Evolutionary conservation across 768 basidiomycete species (phyloP).

Genomic region (Galerina sulciceps): DNA sequence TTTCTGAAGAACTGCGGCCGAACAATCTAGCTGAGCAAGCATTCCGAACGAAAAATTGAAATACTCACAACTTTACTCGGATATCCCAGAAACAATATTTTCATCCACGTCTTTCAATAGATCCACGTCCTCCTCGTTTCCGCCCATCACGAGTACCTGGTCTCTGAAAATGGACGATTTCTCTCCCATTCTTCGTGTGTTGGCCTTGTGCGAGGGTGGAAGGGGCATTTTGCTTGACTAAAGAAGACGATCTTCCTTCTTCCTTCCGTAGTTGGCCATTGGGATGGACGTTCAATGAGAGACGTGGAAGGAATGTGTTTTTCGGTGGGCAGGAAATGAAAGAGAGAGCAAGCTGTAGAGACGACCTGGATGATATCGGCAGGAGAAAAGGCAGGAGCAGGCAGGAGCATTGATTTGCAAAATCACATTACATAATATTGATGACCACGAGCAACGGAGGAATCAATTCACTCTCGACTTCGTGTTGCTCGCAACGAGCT

Average conservation of each 20-base stretch:
- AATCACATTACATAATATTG: too few relatives aligned
- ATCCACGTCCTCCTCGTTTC: constrained; percentile 50
- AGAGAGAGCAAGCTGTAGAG: too few relatives aligned
- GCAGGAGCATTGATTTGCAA: too few relatives aligned
- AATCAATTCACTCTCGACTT: too few relatives aligned
- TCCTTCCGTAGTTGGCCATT: constrained; percentile 23
- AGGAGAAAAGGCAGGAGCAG: too few relatives aligned
- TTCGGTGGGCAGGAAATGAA: too few relatives aligned
- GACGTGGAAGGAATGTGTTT: background rate
- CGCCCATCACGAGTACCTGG: constrained; percentile 47
- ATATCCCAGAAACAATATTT: constrained; percentile 29
- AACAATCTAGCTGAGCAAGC: constrained; percentile 28
- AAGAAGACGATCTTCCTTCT: constrained; percentile 3
- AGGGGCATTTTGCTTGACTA: background rate
- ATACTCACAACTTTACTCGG: constrained; percentile 35
- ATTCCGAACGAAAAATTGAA: constrained; percentile 22
- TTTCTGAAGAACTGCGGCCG: constrained; percentile 35
- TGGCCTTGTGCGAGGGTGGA: background rate
- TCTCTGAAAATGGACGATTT: constrained; percentile 23
- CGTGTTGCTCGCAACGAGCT: too few relatives aligned
- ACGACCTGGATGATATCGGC: too few relatives aligned
- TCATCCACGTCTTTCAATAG: constrained; percentile 45
- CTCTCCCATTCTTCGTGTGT: constrained; percentile 3
- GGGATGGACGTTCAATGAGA: background rate
- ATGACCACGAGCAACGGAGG: too few relatives aligned